A percentile compares a stretch with the other conserved stretches of the same genome.
Evolutionary conservation across 495 filamentous ascomycete genomes (phyloP).

Genomic region (Trichoderma asperelloides): DNA sequence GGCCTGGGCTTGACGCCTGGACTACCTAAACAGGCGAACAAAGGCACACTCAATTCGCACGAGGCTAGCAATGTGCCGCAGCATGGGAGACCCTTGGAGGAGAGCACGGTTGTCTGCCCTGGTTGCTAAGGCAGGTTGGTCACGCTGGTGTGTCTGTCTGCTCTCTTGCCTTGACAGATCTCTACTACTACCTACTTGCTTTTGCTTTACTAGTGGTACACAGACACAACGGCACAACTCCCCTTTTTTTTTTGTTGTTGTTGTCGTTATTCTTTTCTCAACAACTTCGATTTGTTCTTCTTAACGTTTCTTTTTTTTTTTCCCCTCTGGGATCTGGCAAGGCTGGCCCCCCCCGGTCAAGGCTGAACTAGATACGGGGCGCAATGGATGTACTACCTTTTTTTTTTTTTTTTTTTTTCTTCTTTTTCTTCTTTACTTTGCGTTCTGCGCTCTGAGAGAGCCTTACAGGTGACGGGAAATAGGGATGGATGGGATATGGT

Average conservation of each 20-base stretch:
- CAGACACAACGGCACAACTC: no score
- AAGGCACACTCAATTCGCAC: background rate
- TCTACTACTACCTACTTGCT: background rate
- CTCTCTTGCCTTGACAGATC: background rate
- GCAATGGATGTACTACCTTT: no score
- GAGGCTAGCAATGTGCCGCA: background rate
- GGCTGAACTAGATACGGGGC: background rate
- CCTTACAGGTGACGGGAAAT: background rate
- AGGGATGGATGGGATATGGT: background rate
- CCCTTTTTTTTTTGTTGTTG: background rate
- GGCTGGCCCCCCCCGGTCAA: background rate
- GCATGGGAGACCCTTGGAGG: background rate
- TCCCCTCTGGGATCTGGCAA: background rate
- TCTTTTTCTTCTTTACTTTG: no score
- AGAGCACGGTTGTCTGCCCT: background rate
- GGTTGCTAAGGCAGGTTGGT: background rate
- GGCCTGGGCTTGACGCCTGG: background rate
- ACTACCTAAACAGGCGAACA: slow-evolving; percentile 2
- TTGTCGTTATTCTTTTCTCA: background rate
- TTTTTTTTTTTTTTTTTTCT: no score
- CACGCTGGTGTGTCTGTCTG: background rate
- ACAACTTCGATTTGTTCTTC: background rate
- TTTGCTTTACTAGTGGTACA: no score
- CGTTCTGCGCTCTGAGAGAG: background rate
- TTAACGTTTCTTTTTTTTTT: background rate